phyloP scores from a whole-genome alignment of 2,329 filamentous ascomycete genomes.

The Celoporthe dispersa region DNA sequence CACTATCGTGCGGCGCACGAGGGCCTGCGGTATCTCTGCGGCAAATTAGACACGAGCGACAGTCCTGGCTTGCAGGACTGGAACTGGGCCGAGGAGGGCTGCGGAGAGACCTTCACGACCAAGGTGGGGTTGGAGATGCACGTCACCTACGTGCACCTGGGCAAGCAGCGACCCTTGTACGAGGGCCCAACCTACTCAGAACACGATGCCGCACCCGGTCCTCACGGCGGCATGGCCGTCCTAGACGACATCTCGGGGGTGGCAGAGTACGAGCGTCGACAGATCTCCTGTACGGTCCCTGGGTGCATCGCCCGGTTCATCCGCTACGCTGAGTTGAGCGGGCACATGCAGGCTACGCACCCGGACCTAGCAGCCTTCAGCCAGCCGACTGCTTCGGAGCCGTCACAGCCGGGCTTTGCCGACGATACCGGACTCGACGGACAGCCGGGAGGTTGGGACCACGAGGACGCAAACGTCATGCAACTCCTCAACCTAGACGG shows the following conservation, averaged over 20 bases:
- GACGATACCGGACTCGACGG: not conserved
- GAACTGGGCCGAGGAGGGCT: constrained; percentile 66
- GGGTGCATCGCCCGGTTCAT: constrained; percentile 53
- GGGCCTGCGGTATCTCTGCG: constrained; percentile 79
- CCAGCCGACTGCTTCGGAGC: not conserved
- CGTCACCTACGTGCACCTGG: constrained; percentile 79
- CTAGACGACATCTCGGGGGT: constrained; percentile 51
- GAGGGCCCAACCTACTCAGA: constrained; percentile 12
- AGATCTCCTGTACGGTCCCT: constrained; percentile 46
- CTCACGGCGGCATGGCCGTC: constrained; percentile 33
- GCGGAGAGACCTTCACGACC: constrained; percentile 74
- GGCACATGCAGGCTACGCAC: constrained; percentile 46
- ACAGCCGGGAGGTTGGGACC: constrained; percentile 27
- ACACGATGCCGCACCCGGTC: not conserved
- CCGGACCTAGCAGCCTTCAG: constrained; percentile 25
- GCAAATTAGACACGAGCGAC: constrained; percentile 63
- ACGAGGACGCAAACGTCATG: constrained; percentile 36
- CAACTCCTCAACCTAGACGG: constrained; percentile 33
- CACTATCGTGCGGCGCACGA: constrained; percentile 81
- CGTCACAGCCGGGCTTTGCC: not conserved
- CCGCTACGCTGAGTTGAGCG: constrained; percentile 54
- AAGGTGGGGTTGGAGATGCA: constrained; percentile 85
- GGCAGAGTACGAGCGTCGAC: constrained; percentile 44
- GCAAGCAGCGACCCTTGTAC: constrained; percentile 50
- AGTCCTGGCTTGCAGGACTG: constrained; percentile 66